Base-by-base conservation (phyloP, 1,284 basidiomycete genomes). In the Fomitopsis betulina region DNA sequence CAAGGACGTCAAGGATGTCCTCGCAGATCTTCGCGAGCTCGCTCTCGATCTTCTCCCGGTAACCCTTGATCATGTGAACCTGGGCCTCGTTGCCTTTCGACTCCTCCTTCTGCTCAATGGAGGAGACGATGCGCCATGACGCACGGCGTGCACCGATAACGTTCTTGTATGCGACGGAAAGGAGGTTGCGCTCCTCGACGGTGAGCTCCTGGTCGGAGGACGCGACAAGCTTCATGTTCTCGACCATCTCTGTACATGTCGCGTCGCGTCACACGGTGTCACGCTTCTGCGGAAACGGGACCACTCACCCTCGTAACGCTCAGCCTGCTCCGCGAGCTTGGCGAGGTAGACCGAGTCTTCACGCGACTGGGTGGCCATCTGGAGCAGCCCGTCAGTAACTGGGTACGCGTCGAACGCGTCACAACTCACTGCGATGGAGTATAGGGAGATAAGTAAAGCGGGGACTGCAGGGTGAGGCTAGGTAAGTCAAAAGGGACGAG, bases 81-180 rank as follows among this genome's bases (percentile, higher is more conserved):
- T 99, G 96, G 59, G 91, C 89, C 76, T 96, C 94, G 74, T 99
- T 98, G 73, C 96, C 96, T 84, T 98, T 98, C 64, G 93, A 94
- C 83, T 98, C 96, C 85, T 99, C 97, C 86, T 99, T 99, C 82
- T 98, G 96, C 82, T 99, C 96, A 72, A 99, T 98, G 63, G 96
- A 98, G 68, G 95, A 98, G 63, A 99, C 96, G 72, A 99, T 98
- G 70, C 97, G 85, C 96, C 96, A 99, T 54, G 95, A 98, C 52
- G 96, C 96, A 76, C 96, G 95, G 69, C 96, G 96, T 50, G 96
- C 96, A 79, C 96, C 96, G 70, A 98, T 98, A 65, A 99, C 96
- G 79, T 99, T 99, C 93, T 99, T 99, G 87, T 99, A 99, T 32
- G 96, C 96, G 65, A 99, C 96, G 30, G 96, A 98, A 60, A 99